phyloP scores from a whole-genome alignment of 2,329 filamentous ascomycete genomes.

The Coleophoma eucalyptorum region DNA sequence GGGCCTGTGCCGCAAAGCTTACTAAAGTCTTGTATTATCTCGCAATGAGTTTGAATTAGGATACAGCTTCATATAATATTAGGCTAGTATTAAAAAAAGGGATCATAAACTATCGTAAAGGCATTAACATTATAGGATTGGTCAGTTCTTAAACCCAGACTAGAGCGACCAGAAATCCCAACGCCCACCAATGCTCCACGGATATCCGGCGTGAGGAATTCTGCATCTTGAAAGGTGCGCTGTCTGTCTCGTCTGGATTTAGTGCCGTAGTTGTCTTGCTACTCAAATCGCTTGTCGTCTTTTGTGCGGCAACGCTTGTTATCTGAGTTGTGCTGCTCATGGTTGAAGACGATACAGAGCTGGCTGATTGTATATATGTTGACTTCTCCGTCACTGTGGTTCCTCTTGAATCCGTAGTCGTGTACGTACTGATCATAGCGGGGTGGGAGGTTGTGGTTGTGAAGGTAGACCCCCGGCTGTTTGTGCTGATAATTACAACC shows the following conservation, averaged over 20 bases:
- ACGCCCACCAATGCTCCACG: too few species aligned
- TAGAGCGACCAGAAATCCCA: too few species aligned
- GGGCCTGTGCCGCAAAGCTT: too few species aligned
- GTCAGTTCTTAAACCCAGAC: too few species aligned
- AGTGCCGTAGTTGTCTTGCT: slow-evolving; percentile 9
- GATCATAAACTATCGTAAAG: too few species aligned
- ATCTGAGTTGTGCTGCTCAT: slow-evolving; percentile 9
- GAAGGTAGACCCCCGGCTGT: background rate
- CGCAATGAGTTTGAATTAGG: too few species aligned
- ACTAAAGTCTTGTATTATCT: too few species aligned
- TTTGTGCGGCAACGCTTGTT: slow-evolving; percentile 4
- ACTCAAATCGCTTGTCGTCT: slow-evolving; percentile 7
- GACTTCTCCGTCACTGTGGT: slow-evolving; percentile 2
- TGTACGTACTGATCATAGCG: slow-evolving; percentile 2
- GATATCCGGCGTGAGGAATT: too few species aligned
- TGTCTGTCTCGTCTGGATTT: slow-evolving; percentile 15
- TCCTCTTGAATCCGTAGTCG: slow-evolving; percentile 6
- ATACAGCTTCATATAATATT: too few species aligned
- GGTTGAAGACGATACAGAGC: background rate
- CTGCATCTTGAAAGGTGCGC: slow-evolving; percentile 22
- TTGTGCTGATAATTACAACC: background rate
- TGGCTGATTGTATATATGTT: background rate
- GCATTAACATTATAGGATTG: too few species aligned
- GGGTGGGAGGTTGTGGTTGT: background rate
- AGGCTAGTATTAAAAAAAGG: too few species aligned